Evolutionary conservation across 1,139 yeast species (phyloP), one percentile per base, ranked within the genome.

Genomic region (Chernovozyma sophiae-reginae): DNA sequence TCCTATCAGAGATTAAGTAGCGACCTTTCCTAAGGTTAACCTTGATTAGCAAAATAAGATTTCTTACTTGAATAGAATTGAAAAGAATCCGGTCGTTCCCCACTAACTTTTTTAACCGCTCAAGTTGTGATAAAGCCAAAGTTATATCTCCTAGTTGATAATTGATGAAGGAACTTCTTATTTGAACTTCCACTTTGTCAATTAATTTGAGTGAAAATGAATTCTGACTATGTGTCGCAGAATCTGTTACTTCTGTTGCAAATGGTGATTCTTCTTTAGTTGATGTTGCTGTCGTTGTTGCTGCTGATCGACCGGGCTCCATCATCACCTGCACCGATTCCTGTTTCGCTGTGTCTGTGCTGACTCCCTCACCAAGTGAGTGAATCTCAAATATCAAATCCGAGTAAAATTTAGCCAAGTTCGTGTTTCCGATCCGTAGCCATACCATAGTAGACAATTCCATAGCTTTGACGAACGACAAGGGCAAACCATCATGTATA

Each of bases 371-470:
- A n/a, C n/a, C n/a, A n/a, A n/a, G n/a, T n/a, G n/a, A n/a, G n/a
- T n/a, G n/a, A 5, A 31, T 28, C 1, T 54, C 65, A 15, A 65
- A 35, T 0, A 80, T 75, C 16, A 77, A 55, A 2, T 68, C 70
- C 16, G 62, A 56, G 49, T 77, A 78, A 1, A 70, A 53, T 11
- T 67, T 65, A 24, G 79, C 62, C 28, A 79, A 52, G 5, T 60
- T 54, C 2, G 65, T 62, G 38, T 64, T 62, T 0, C 85, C 85
- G 8, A 72, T 60, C 41, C 78, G 58, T 19, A 60, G 49, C 84
- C 85, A 80, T 23, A 74, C 60, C 1, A 73, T 54, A 1, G 78
- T 63, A 3, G 62, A 59, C 42, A 75, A 49, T 32, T 70, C 77
- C 38, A 74, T 65, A 15, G 74, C 65, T 34, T 69, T 68, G 10